These are phyloP conservation scores for Corylus americana DNA, from an alignment of 306 rosid species.

Conservation along the genomic window DNA sequence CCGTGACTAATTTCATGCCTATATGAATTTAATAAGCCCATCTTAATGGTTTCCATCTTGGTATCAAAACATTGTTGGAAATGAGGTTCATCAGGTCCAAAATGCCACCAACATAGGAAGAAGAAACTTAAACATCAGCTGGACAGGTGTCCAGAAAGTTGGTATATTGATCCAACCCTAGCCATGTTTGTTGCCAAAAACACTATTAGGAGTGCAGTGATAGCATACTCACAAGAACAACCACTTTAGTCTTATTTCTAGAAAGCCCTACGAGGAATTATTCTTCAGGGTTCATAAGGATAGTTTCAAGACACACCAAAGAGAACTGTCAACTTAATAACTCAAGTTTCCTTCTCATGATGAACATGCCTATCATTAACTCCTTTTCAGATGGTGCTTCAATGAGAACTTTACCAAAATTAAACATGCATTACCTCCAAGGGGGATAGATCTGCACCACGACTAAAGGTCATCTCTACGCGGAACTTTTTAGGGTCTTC, in stretches of 20 bases:
- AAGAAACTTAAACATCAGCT: neutral
- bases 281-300: neutral
- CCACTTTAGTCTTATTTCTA: neutral
- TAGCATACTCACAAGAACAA: neutral
- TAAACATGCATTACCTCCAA: constrained; percentile 65
- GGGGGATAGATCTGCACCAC: constrained; percentile 95
- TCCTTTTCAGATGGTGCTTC: neutral
- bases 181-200: neutral
- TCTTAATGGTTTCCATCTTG: constrained; percentile 12
- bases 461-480: constrained; percentile 85
- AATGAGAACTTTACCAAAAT: constrained; percentile 13
- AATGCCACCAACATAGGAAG: constrained; percentile 5
- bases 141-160: neutral
- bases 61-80: neutral
- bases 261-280: neutral
- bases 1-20: neutral
- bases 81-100: neutral
- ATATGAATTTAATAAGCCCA: neutral
- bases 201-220: neutral
- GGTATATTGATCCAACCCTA: neutral
- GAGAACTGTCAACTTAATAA: neutral
- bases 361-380: neutral
- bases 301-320: neutral
- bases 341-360: neutral
- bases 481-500: constrained; percentile 90